A percentile compares a stretch with the other conserved stretches of the same genome.
Evolutionary conservation across 148 eudicot species (phyloP).

Genomic region (Chenopodium suecicum): DNA sequence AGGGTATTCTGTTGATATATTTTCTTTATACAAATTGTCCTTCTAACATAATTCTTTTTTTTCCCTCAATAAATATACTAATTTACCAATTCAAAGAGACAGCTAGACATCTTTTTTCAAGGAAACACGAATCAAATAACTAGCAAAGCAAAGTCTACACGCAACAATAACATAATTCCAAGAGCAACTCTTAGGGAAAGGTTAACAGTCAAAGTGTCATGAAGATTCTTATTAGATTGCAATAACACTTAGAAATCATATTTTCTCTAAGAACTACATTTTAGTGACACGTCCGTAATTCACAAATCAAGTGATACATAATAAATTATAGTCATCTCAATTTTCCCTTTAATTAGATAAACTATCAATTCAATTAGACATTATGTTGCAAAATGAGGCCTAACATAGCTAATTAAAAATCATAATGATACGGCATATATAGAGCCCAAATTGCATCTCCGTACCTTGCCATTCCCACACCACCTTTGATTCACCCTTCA

Average conservation of each 20-base stretch:
- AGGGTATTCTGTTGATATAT: neutral
- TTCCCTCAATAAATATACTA: neutral
- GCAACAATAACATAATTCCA: neutral
- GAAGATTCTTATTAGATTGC: neutral
- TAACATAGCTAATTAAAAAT: neutral
- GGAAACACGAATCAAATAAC: too few relatives aligned
- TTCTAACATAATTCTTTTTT: too few relatives aligned
- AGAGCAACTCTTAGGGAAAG: neutral
- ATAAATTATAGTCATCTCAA: neutral
- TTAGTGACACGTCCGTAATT: neutral
- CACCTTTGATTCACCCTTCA: conserved; percentile 93
- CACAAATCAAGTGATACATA: neutral
- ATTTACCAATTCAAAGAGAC: neutral
- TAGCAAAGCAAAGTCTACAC: neutral
- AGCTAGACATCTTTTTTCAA: too few relatives aligned
- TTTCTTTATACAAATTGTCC: too few relatives aligned
- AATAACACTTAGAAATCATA: neutral
- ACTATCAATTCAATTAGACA: neutral
- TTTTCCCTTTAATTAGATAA: neutral
- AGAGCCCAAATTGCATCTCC: conserved; percentile 4
- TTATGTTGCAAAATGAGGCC: conserved; percentile 1
- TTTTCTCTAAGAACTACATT: neutral
- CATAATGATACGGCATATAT: neutral
- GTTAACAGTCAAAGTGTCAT: neutral
- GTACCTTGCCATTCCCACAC: conserved; percentile 99